Evolutionary conservation across 768 basidiomycete genomes (phyloP).

Genomic region (Rhizopogon roseolus): DNA sequence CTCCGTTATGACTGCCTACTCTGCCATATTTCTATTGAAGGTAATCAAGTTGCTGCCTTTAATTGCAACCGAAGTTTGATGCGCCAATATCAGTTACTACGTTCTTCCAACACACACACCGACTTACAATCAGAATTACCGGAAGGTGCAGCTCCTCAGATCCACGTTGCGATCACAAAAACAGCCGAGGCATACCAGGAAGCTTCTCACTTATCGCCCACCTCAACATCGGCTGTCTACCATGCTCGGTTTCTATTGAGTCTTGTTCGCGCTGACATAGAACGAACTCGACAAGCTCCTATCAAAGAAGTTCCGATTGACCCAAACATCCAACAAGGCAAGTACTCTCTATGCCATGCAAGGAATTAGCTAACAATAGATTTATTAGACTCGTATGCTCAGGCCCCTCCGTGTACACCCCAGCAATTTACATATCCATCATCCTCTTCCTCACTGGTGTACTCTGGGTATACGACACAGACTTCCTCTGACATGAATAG

Average conservation of each 20-base stretch:
- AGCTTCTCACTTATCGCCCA: slow-evolving; percentile 56
- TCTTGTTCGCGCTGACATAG: slow-evolving; percentile 59
- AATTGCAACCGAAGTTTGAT: slow-evolving; percentile 4
- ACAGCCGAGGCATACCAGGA: slow-evolving; percentile 78
- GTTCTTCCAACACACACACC: slow-evolving; percentile 52
- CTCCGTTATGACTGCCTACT: slow-evolving; percentile 83
- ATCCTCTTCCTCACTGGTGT: slow-evolving; percentile 12
- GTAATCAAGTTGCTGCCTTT: slow-evolving; percentile 32
- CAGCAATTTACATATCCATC: slow-evolving; percentile 11
- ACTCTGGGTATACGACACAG: background rate
- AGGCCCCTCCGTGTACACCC: slow-evolving; percentile 19
- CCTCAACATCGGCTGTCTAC: slow-evolving; percentile 63
- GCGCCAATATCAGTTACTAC: slow-evolving; percentile 49
- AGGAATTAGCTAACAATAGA: slow-evolving; percentile 6
- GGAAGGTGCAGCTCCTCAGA: slow-evolving; percentile 58
- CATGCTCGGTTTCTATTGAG: slow-evolving; percentile 77
- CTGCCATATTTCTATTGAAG: slow-evolving; percentile 75
- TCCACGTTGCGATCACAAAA: slow-evolving; percentile 58
- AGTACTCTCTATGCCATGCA: background rate
- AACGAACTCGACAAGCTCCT: slow-evolving; percentile 44
- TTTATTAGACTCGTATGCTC: slow-evolving; percentile 14
- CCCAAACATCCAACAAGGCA: slow-evolving; percentile 55
- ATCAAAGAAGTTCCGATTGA: slow-evolving; percentile 44
- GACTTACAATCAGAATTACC: slow-evolving; percentile 57
- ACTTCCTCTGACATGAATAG: background rate